Percentiles rank a stretch among this genome's conserved stretches.
Evolutionary conservation across 345 rosid genomes (phyloP).

Genomic region (Hibiscus trionum): DNA sequence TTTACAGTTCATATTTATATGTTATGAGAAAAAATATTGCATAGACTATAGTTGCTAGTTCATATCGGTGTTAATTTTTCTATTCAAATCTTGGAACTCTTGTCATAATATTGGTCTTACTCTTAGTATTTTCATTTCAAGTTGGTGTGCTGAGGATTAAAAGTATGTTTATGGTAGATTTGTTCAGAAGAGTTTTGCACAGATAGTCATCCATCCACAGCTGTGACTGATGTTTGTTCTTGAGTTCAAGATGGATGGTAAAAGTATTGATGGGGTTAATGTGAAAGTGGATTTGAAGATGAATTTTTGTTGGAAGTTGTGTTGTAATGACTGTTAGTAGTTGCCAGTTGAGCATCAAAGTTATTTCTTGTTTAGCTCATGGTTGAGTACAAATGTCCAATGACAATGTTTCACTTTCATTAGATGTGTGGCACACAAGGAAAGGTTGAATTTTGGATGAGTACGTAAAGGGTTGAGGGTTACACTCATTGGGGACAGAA

Average conservation of each 20-base stretch:
- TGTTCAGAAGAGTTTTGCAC: not conserved
- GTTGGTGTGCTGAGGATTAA: not conserved
- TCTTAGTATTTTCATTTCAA: not conserved
- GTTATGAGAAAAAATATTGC: not conserved
- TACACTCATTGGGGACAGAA: not conserved
- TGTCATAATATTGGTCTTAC: not conserved
- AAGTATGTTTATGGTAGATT: not conserved
- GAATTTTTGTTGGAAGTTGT: not conserved
- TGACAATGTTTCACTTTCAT: not conserved
- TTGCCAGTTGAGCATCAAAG: not conserved
- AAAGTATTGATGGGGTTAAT: not conserved
- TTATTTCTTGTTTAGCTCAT: not conserved
- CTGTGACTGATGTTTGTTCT: not conserved
- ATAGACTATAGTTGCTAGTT: not conserved
- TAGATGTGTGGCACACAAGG: not conserved
- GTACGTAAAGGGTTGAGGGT: not conserved
- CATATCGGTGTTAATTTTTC: not conserved
- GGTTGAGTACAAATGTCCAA: not conserved
- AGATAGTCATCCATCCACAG: not conserved
- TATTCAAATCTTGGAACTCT: not conserved
- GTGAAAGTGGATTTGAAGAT: not conserved
- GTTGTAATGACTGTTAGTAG: not conserved
- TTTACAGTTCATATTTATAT: not conserved
- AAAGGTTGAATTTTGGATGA: not conserved
- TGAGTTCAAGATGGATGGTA: not conserved